Evolutionary conservation across 192 early-diverging fungal species (phyloP), one percentile per base, ranked within the genome.

Genomic region (Funneliformis mosseae): DNA sequence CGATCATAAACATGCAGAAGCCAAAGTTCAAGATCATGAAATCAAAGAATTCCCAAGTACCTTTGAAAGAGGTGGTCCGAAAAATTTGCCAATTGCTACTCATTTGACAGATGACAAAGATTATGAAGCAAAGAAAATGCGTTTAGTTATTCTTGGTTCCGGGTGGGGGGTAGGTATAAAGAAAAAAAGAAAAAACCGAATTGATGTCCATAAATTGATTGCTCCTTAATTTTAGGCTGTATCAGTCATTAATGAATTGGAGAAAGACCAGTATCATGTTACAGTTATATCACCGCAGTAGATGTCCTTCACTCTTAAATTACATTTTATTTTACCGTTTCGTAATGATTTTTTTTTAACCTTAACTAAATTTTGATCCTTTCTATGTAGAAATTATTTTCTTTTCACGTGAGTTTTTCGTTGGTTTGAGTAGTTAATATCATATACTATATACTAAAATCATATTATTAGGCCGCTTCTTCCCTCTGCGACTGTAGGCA

Each of bases 201-300:
- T 33, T 33, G 0, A 33, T 33, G 33, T 21, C 14, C 48, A n/a
- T 8, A 45, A 41, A 74, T 69, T 25, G 8, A 23, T 23, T 39
- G 38, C n/a, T 45, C 48, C 5, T 64, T 9, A 46, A n/a, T 27
- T 23, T n/a, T 78, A 87, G 86, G 84, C 86, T 23, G 80, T 85
- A 6, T 85, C 86, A n/a, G 76, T 87, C 2, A 59, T 90, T 12
- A 87, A 87, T n/a, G 84, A 83, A 41, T 75, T 90, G 46, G 88
- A 89, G 45, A 88, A 84, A 59, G 85, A 85, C 45, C 83, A 90
- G 41, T 90, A 88, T 73, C 84, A 90, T 80, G 84, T 90, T 18
- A 89, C 88, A 1, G 71, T 90, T 11, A 76, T 90, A 1, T 86
- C 85, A 2, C 85, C 85, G 77, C 79, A 80, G 85, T 86, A 59